A percentile compares a stretch with the other conserved stretches of the same genome.
These are phyloP conservation scores for Halophytophthora batemanensis DNA, from an alignment of 352 stramenopile species.

Conservation along the genomic window DNA sequence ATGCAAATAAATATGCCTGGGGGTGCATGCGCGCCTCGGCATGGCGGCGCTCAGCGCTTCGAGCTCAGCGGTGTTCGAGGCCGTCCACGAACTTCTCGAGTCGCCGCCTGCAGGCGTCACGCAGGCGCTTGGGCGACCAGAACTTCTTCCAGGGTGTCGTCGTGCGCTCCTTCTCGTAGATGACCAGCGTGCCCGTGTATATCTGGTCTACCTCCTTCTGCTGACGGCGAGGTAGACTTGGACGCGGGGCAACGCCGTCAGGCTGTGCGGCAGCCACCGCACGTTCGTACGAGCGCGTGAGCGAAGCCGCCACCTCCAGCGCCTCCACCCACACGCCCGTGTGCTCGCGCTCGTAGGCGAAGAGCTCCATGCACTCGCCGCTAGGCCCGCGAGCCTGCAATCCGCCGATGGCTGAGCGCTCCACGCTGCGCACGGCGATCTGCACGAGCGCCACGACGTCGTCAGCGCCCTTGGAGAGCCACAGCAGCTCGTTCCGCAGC, in stretches of 20 bases:
- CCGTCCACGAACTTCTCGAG: slow-evolving; percentile 63
- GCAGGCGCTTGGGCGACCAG: slow-evolving; percentile 30
- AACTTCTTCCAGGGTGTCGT: slow-evolving; percentile 44
- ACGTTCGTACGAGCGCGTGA: slow-evolving; percentile 48
- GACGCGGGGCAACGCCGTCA: slow-evolving; percentile 4
- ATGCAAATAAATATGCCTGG: slow-evolving; percentile 5
- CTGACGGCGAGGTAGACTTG: slow-evolving; percentile 16
- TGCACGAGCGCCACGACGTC: slow-evolving; percentile 53
- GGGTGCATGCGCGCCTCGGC: not conserved
- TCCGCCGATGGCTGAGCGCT: slow-evolving; percentile 42
- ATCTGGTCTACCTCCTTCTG: slow-evolving; percentile 37
- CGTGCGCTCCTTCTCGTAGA: slow-evolving; percentile 62
- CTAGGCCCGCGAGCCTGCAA: slow-evolving; percentile 47
- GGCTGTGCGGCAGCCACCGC: slow-evolving; percentile 28
- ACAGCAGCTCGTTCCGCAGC: slow-evolving; percentile 65
- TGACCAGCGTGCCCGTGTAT: slow-evolving; percentile 66
- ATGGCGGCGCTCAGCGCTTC: not conserved
- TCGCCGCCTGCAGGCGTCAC: slow-evolving; percentile 40
- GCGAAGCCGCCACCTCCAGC: slow-evolving; percentile 53
- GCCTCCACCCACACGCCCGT: slow-evolving; percentile 60
- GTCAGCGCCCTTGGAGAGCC: slow-evolving; percentile 47
- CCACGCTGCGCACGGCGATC: slow-evolving; percentile 56
- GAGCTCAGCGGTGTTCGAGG: slow-evolving; percentile 29
- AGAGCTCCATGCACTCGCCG: slow-evolving; percentile 74
- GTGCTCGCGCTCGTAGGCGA: slow-evolving; percentile 58